Conservation (phyloP, 371 early-diverging fungal genomes). For the Syncephalastrum sp. region DNA sequence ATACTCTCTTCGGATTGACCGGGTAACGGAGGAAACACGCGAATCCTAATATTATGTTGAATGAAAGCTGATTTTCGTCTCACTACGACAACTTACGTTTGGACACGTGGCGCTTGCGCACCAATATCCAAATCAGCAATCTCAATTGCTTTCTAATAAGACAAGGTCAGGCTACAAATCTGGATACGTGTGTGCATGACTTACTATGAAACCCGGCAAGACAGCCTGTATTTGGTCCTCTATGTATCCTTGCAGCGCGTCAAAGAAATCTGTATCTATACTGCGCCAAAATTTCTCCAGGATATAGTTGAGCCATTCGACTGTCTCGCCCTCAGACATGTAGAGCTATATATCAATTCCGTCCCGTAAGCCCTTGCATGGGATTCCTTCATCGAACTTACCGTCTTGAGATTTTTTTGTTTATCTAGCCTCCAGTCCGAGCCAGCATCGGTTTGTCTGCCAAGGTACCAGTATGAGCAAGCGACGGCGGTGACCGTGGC, state of each 20-base stretch:
- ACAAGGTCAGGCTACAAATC: background rate
- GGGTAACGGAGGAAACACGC: conserved; percentile 44
- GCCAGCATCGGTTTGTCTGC: conserved; percentile 16
- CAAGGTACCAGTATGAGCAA: conserved; percentile 32
- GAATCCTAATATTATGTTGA: conserved; percentile 23
- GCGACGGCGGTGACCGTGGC: conserved; percentile 16
- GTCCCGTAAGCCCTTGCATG: too few relatives aligned
- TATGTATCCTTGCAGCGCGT: conserved; percentile 28
- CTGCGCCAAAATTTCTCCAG: conserved; percentile 46
- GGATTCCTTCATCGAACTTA: conserved; percentile 8
- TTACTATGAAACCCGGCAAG: conserved; percentile 36
- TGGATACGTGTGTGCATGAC: background rate
- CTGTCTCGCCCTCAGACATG: conserved; percentile 41
- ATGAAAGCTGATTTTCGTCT: background rate
- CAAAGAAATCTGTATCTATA: conserved; percentile 37
- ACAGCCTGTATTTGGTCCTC: conserved; percentile 37
- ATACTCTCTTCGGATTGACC: conserved; percentile 48
- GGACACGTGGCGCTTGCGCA: conserved; percentile 44
- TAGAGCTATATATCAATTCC: conserved; percentile 23
- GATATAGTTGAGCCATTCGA: conserved; percentile 48
- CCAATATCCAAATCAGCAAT: conserved; percentile 47
- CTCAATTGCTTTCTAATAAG: conserved; percentile 31
- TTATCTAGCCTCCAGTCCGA: conserved; percentile 40
- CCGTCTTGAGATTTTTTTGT: conserved; percentile 30
- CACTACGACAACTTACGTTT: conserved; percentile 24